These are phyloP conservation scores for Saturnispora galanensis DNA, from an alignment of 805 yeast genomes.

Conservation along the genomic window DNA sequence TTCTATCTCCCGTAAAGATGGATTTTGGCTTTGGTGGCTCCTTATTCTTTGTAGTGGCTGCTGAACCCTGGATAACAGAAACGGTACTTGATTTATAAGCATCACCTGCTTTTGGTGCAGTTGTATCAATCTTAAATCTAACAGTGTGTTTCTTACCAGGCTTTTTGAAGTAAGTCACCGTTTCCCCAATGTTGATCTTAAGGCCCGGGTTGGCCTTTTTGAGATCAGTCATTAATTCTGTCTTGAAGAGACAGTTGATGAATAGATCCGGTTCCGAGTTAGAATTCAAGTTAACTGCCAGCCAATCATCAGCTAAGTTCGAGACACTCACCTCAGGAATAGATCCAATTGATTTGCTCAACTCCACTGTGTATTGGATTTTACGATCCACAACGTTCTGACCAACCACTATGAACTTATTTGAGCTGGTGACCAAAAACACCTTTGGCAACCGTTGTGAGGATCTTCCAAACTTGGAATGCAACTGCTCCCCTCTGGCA, in stretches of 20 bases:
- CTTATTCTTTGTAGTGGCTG: conserved; percentile 60
- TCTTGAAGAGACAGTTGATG: conserved; percentile 74
- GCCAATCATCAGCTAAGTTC: conserved; percentile 83
- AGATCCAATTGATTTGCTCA: conserved; percentile 45
- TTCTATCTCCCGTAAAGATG: conserved; percentile 18
- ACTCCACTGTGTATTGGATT: conserved; percentile 50
- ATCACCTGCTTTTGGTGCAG: conserved; percentile 64
- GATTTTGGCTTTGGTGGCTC: conserved; percentile 60
- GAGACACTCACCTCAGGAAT: conserved; percentile 63
- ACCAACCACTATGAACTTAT: conserved; percentile 57
- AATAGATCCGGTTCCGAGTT: conserved; percentile 66
- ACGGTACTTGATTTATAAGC: conserved; percentile 82
- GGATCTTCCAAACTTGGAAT: conserved; percentile 87
- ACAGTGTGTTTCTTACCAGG: conserved; percentile 72
- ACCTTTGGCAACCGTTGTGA: conserved; percentile 68
- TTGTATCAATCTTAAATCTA: conserved; percentile 51
- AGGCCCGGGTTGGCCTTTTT: conserved; percentile 51
- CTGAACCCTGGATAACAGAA: conserved; percentile 68
- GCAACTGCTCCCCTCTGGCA: conserved; percentile 67
- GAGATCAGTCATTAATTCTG: conserved; percentile 74
- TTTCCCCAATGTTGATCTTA: conserved; percentile 55
- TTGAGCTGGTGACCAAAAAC: conserved; percentile 51
- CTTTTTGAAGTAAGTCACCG: conserved; percentile 79
- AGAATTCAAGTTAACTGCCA: conserved; percentile 54
- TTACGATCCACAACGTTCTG: conserved; percentile 55